phyloP scores from a whole-genome alignment of 495 filamentous ascomycete species.

The Talaromyces proteolyticus region DNA sequence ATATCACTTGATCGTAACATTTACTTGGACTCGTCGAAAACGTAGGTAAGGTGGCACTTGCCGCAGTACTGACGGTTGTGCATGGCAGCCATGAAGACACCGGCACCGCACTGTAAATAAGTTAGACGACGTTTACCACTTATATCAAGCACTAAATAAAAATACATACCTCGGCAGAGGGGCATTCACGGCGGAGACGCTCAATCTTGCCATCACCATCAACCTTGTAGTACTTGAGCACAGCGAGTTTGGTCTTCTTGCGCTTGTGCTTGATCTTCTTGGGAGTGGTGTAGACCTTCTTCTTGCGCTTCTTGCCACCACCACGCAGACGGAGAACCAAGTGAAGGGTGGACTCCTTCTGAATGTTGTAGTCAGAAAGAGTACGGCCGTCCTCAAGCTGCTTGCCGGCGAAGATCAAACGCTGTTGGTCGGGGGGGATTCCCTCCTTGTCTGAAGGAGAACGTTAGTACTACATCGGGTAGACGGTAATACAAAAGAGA shows the following conservation, averaged over 20 bases:
- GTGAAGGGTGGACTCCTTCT: constrained; percentile 99
- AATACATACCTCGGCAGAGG: constrained; percentile 72
- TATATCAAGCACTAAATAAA: constrained; percentile 3
- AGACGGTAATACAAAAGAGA: no score
- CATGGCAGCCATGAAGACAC: constrained; percentile 99
- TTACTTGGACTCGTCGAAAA: constrained; percentile 85
- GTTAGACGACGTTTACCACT: constrained; percentile 25
- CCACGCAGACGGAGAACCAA: constrained; percentile 97
- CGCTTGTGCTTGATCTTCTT: constrained; percentile 99
- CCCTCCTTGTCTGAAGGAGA: constrained; percentile 94
- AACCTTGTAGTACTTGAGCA: constrained; percentile 99
- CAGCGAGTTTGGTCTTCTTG: constrained; percentile 99
- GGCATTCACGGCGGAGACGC: constrained; percentile 97
- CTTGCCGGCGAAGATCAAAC: constrained; percentile 99
- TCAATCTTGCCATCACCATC: constrained; percentile 99
- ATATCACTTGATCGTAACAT: constrained; percentile 13
- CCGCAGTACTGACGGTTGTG: constrained; percentile 99
- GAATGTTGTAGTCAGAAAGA: constrained; percentile 99
- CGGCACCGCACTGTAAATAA: constrained; percentile 77
- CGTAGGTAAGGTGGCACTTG: constrained; percentile 98
- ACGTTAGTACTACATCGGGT: no score
- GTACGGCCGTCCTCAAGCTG: constrained; percentile 99
- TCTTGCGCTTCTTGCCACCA: constrained; percentile 98
- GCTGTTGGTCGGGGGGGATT: constrained; percentile 99
- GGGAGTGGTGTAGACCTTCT: constrained; percentile 99